A percentile compares a stretch with the other conserved stretches of the same genome.
Evolutionary conservation across 352 stramenopile species (phyloP).

Genomic region (Aphanomyces stellatus): DNA sequence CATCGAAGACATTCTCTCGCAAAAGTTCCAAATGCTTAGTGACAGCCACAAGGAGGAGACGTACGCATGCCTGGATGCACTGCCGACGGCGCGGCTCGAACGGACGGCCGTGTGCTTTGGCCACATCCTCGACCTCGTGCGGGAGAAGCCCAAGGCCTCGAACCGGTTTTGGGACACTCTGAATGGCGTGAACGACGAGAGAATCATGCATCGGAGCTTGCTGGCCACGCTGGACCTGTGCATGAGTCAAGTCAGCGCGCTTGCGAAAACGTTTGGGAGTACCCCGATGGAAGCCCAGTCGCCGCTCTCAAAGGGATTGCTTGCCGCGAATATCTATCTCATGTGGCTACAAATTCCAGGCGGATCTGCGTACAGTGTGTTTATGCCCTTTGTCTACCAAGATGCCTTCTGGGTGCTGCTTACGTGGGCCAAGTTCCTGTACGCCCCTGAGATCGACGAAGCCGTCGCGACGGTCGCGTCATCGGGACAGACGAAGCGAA

Average conservation of each 20-base stretch:
- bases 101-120: neutral
- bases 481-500: constrained; percentile 7
- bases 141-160: neutral
- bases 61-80: neutral
- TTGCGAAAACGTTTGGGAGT: neutral
- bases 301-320: constrained; percentile 42
- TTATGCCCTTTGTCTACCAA: constrained; percentile 80
- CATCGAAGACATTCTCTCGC: neutral
- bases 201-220: neutral
- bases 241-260: constrained; percentile 1
- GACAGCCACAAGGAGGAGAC: neutral
- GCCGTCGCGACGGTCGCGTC: neutral
- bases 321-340: constrained; percentile 69
- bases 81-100: neutral
- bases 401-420: constrained; percentile 72
- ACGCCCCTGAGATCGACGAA: constrained; percentile 5
- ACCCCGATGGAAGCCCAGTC: neutral
- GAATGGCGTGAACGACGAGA: neutral
- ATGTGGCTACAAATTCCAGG: constrained; percentile 72
- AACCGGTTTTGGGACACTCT: neutral
- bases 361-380: constrained; percentile 71
- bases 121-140: neutral
- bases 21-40: constrained; percentile 2
- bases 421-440: constrained; percentile 41
- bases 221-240: neutral